Evolutionary conservation across 441 rosid species (phyloP).

Genomic region (Oxalis stricta): DNA sequence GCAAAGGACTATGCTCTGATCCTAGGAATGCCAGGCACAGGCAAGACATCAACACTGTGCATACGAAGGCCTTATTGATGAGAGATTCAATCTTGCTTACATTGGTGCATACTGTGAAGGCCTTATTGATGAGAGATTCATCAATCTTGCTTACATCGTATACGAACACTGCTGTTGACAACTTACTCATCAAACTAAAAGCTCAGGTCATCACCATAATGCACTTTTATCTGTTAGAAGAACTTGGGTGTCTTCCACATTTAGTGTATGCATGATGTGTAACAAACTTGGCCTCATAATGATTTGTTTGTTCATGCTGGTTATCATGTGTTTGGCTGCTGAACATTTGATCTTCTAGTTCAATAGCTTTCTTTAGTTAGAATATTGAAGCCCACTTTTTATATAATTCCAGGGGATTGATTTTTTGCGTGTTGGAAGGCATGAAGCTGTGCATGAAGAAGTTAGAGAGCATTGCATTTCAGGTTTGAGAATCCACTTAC

Average conservation of each 20-base stretch:
- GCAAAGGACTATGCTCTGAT: conserved; percentile 90
- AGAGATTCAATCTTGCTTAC: conserved; percentile 92
- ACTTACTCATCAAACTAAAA: conserved; percentile 87
- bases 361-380: neutral
- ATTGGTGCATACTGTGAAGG: conserved; percentile 97
- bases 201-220: conserved; percentile 55
- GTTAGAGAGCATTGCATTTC: conserved; percentile 65
- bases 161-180: conserved; percentile 98
- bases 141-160: conserved; percentile 91
- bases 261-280: neutral
- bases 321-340: neutral
- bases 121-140: conserved; percentile 87
- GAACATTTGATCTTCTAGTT: neutral
- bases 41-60: conserved; percentile 94
- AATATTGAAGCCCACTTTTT: conserved; percentile 9
- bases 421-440: conserved; percentile 88
- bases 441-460: conserved; percentile 75
- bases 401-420: conserved; percentile 48
- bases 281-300: neutral
- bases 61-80: conserved; percentile 90
- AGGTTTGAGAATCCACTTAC: too few relatives aligned
- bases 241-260: neutral
- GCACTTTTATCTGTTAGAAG: neutral
- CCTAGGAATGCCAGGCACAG: conserved; percentile 99
- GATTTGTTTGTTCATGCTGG: neutral